A percentile compares a stretch with the other conserved stretches of the same genome.
These are phyloP conservation scores for Globisporangium parvum DNA, from an alignment of 352 stramenopile species.

Conservation along the genomic window DNA sequence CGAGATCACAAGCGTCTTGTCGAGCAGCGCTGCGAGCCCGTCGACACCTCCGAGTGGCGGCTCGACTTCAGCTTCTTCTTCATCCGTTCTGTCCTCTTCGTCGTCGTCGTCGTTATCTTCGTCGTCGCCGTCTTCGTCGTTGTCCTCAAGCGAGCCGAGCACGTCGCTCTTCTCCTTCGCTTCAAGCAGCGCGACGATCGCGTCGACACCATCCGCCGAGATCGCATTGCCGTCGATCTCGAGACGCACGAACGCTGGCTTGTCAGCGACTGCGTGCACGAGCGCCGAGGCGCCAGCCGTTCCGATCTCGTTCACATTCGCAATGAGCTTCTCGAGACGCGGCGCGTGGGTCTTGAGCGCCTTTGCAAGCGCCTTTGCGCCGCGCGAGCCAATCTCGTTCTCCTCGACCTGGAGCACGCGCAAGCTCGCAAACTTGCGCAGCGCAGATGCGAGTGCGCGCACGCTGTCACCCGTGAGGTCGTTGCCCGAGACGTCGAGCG, in stretches of 20 bases:
- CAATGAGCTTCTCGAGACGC: conserved; percentile 73
- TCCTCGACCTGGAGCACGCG: conserved; percentile 88
- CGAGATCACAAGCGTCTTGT: conserved; percentile 36
- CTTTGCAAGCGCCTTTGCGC: conserved; percentile 64
- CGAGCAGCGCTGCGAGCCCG: conserved; percentile 31
- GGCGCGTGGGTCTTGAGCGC: conserved; percentile 47
- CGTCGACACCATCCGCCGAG: conserved; percentile 48
- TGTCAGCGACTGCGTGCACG: conserved; percentile 47
- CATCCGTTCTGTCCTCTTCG: conserved; percentile 28
- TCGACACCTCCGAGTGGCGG: conserved; percentile 29
- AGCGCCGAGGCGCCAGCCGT: conserved; percentile 84
- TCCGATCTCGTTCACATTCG: conserved; percentile 87
- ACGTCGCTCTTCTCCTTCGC: conserved; percentile 45
- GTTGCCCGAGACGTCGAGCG: conserved; percentile 93
- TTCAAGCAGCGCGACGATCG: conserved; percentile 44
- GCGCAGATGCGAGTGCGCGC: conserved; percentile 31
- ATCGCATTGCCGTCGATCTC: conserved; percentile 84
- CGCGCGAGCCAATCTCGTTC: conserved; percentile 91
- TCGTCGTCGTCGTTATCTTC: conserved; percentile 53
- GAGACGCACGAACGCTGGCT: conserved; percentile 44
- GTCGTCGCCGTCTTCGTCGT: conserved; percentile 76
- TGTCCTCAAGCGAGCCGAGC: conserved; percentile 74
- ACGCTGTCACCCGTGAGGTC: conserved; percentile 77
- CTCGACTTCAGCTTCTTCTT: conserved; percentile 34
- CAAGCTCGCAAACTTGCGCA: conserved; percentile 47